A percentile compares a stretch with the other conserved stretches of the same genome.
phyloP scores from a whole-genome alignment of 768 basidiomycete genomes.

The Hypholoma sublateritium region DNA sequence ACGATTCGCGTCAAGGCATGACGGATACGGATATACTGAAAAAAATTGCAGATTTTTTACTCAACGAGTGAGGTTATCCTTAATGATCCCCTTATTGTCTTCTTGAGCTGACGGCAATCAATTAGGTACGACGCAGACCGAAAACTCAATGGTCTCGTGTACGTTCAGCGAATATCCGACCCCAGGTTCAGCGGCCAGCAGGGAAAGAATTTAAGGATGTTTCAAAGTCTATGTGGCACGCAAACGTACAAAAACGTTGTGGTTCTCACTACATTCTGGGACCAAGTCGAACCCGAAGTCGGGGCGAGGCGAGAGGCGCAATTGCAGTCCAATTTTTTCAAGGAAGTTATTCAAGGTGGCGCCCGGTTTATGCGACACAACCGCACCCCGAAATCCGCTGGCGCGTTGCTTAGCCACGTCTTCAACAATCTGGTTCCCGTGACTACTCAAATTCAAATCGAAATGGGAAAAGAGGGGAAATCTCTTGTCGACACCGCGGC shows the following conservation, averaged over 20 bases:
- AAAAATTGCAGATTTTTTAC: slow-evolving; percentile 26
- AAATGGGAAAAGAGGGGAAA: slow-evolving; percentile 16
- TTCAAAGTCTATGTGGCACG: slow-evolving; percentile 42
- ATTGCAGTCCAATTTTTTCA: neutral
- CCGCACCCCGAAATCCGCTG: slow-evolving; percentile 29
- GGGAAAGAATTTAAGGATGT: slow-evolving; percentile 41
- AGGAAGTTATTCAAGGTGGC: slow-evolving; percentile 36
- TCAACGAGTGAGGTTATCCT: slow-evolving; percentile 8
- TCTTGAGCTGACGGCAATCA: no score
- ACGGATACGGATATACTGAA: slow-evolving; percentile 36
- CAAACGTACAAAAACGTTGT: slow-evolving; percentile 28
- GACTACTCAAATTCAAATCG: slow-evolving; percentile 12
- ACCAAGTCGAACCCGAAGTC: neutral
- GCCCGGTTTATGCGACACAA: slow-evolving; percentile 37
- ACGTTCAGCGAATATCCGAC: neutral
- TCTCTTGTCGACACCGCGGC: slow-evolving; percentile 33
- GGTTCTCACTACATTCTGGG: slow-evolving; percentile 1
- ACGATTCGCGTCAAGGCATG: slow-evolving; percentile 19
- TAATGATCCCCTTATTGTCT: no score
- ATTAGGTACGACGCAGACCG: no score
- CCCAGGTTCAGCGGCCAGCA: neutral
- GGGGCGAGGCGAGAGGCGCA: neutral
- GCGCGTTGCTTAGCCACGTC: slow-evolving; percentile 29
- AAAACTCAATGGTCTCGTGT: neutral
- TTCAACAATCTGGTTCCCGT: slow-evolving; percentile 7